These are phyloP conservation scores for Stagonosporopsis chrysanthemi DNA, from an alignment of 2,329 filamentous ascomycete genomes.

Conservation along the genomic window DNA sequence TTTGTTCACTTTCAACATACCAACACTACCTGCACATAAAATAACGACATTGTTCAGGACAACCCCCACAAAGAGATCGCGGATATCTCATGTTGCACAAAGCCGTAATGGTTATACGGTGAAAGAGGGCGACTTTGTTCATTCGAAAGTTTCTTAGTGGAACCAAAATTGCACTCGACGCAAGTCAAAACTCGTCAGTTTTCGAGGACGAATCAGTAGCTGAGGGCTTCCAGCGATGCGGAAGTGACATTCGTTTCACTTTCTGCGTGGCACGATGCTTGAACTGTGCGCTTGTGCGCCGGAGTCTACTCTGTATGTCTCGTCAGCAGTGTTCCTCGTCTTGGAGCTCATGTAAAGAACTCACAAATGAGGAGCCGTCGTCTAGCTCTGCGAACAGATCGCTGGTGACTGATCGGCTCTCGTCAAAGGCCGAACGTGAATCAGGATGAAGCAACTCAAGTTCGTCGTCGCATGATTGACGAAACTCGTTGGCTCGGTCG, in stretches of 20 bases:
- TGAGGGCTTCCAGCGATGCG: slow-evolving; percentile 24
- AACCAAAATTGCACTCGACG: too few species aligned
- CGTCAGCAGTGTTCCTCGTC: slow-evolving; percentile 4
- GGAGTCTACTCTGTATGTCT: slow-evolving; percentile 26
- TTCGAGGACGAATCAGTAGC: slow-evolving; percentile 14
- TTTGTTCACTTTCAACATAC: background rate
- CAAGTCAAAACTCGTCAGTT: slow-evolving; percentile 1
- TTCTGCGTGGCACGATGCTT: slow-evolving; percentile 30
- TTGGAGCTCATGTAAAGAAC: background rate
- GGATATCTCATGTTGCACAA: background rate
- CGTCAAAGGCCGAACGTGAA: slow-evolving; percentile 42
- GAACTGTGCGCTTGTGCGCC: slow-evolving; percentile 35
- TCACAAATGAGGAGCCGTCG: slow-evolving; percentile 24
- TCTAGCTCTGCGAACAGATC: slow-evolving; percentile 28
- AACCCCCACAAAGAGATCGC: background rate
- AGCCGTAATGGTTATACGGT: background rate
- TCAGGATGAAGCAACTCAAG: slow-evolving; percentile 22
- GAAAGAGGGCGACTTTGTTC: too few species aligned
- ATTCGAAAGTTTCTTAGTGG: too few species aligned
- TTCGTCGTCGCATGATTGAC: slow-evolving; percentile 32
- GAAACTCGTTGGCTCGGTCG: slow-evolving; percentile 21
- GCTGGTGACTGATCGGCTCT: slow-evolving; percentile 31
- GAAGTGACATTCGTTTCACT: slow-evolving; percentile 36
- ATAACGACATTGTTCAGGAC: background rate
- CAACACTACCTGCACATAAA: too few species aligned